Base-by-base conservation (phyloP, 179 eudicot genomes). In the Patellifolia procumbens region DNA sequence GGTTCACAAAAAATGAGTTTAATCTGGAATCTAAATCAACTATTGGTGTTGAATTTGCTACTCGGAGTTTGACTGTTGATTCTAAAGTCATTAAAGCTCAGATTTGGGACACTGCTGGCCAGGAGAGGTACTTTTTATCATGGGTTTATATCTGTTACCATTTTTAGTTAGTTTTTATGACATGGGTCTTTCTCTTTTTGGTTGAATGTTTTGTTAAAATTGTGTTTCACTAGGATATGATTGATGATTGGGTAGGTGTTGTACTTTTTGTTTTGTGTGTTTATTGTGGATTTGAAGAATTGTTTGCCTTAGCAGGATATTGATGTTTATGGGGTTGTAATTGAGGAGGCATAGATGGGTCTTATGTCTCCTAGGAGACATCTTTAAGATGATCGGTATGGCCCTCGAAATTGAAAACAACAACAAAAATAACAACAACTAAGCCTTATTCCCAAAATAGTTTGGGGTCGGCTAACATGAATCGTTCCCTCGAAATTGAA, bases 71-170 rank as follows among this genome's bases (percentile, higher is more conserved):
- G 39, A 80, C n/a, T 31, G 68, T 86, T 67, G 86, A 86, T 67
- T 68, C 46, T 22, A 90, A 88, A 73, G 87, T 89, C 73, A 82
- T 89, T 82, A 89, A 89, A 78, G 93, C 93, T 85, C 90, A 89
- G 85, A 89, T 89, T 85, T 89, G 93, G 91, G 91, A 90, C 72
- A 88, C 91, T 68, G 93, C 91, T 84, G 93, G 90, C 16, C 91
- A 88, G 68, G 90, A 88, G 62, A 85, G 93, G 91, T 89, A 74
- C 0, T 17, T 34, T 34, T 55, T 12, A 29, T 12, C 42, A 9
- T 78, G 48, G 32, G 49, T 64, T 78, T 72, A 43, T 43, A 26
- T 58, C 35, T 63, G 31, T 52, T 52, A 24, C 5, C 17, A 20
- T 7, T 60, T 31, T 48, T 32, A 5, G 29, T 19, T 34, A 22